Percentiles rank a stretch among this genome's conserved stretches.
Conservation (phyloP, 345 rosid species). For the Murraya koenigii region DNA sequence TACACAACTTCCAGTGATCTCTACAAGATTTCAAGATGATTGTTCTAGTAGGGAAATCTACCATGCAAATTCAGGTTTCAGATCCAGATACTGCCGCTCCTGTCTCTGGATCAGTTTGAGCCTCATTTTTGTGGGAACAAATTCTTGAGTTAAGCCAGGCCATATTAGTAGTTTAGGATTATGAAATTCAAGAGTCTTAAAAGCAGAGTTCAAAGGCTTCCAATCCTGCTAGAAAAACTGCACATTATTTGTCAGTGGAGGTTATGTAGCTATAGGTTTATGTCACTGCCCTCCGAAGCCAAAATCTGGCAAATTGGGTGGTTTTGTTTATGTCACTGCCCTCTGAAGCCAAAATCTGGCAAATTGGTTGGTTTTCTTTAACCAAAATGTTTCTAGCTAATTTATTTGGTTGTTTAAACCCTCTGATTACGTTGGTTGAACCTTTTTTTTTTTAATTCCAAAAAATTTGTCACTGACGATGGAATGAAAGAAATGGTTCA, state of each 20-base stretch:
- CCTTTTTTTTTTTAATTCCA: neutral
- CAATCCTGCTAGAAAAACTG: neutral
- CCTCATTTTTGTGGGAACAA: neutral
- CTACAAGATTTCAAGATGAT: neutral
- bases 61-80: neutral
- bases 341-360: too few relatives aligned
- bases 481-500: neutral
- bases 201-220: neutral
- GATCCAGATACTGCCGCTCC: neutral
- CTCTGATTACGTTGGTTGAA: neutral
- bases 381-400: neutral
- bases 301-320: neutral
- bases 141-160: neutral
- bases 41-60: neutral
- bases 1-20: constrained; percentile 45
- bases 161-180: neutral
- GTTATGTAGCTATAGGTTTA: neutral
- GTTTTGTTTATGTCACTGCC: too few relatives aligned
- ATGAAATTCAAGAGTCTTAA: neutral
- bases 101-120: neutral
- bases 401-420: neutral
- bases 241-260: neutral
- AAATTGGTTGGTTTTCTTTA: neutral
- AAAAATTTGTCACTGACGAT: neutral
- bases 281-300: neutral